phyloP scores from a whole-genome alignment of 306 rosid genomes.

The Vicia sativa region DNA sequence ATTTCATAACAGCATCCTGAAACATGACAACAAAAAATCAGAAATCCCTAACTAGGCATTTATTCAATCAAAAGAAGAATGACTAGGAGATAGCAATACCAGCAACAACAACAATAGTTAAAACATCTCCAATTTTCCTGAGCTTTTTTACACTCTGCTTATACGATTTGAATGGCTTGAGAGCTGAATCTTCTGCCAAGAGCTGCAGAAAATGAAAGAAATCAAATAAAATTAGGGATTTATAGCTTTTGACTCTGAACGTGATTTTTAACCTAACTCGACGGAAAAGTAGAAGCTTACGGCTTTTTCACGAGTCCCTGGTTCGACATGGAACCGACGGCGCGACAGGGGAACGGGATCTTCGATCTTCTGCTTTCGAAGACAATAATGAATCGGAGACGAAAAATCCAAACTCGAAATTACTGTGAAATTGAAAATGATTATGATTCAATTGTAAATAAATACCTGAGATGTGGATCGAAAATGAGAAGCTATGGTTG shows the following conservation, averaged over 20 bases:
- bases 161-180: constrained; percentile 79
- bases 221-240: background rate
- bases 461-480: constrained; percentile 64
- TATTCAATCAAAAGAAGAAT: constrained; percentile 16
- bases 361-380: constrained; percentile 46
- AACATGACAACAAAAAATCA: constrained; percentile 34
- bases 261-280: background rate
- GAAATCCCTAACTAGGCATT: background rate
- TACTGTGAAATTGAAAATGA: background rate
- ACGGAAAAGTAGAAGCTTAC: constrained; percentile 41
- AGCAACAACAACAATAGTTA: constrained; percentile 71
- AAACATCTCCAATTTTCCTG: constrained; percentile 69
- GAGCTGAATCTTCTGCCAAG: constrained; percentile 70
- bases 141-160: constrained; percentile 62
- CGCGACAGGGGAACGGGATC: constrained; percentile 54
- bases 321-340: constrained; percentile 75
- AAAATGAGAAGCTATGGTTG: constrained; percentile 60
- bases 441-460: background rate
- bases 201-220: constrained; percentile 56
- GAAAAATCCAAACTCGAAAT: background rate
- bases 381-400: constrained; percentile 4
- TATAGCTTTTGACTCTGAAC: too few species aligned
- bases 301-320: constrained; percentile 86
- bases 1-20: constrained; percentile 86
- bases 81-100: constrained; percentile 44